phyloP scores from a whole-genome alignment of 345 rosid species.

The Melaleuca alternifolia region DNA sequence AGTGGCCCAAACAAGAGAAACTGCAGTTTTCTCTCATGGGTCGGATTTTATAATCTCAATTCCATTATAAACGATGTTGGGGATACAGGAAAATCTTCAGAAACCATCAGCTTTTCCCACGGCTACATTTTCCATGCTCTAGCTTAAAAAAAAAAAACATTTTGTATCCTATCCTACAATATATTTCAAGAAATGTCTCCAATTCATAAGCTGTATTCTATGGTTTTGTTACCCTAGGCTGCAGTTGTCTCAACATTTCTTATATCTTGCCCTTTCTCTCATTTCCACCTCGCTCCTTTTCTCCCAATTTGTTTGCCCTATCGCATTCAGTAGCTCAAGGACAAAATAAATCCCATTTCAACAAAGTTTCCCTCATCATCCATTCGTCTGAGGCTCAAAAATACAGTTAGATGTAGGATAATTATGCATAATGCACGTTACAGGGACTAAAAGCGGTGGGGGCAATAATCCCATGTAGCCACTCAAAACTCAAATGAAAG shows the following conservation, averaged over 20 bases:
- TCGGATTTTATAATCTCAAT: neutral
- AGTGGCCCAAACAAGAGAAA: neutral
- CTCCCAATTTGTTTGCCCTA: neutral
- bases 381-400: neutral
- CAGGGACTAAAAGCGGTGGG: neutral
- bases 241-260: neutral
- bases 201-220: neutral
- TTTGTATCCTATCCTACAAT: neutral
- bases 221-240: neutral
- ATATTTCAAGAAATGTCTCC: neutral
- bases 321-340: neutral
- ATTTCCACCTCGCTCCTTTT: neutral
- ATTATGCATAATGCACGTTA: neutral
- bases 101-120: neutral
- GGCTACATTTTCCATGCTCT: neutral
- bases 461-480: neutral
- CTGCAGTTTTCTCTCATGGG: neutral
- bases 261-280: neutral
- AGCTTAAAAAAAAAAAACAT: neutral
- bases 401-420: neutral
- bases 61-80: neutral
- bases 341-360: neutral
- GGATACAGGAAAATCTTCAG: neutral
- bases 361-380: neutral
- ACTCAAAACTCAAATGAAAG: neutral